Base-by-base conservation (phyloP, 1,284 basidiomycete genomes). In the Puccinia polysora region DNA sequence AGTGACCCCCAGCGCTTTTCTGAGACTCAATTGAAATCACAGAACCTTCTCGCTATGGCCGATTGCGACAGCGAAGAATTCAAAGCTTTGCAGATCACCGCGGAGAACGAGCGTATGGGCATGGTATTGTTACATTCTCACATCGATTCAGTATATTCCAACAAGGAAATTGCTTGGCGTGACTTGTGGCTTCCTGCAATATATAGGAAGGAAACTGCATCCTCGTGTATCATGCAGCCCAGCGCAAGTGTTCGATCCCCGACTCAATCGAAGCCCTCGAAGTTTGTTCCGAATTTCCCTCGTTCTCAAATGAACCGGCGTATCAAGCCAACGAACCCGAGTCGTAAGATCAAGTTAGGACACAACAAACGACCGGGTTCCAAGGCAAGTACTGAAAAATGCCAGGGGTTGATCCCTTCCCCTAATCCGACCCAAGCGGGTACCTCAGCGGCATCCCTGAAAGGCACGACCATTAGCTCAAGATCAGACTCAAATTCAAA, bases 121-220 rank as follows among this genome's bases (percentile, higher is more conserved):
- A 64, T 47, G 62, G 5, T 64, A n/a, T 30, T 50, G 0, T 30
- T 64, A 15, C 62, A 64, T 20, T 32, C 62, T 12, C 62, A 64
- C 14, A 25, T 50, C 8, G 30, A 64, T 64, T 40, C 62, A 7
- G 23, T 64, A 25, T 64, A 49, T 28, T 32, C 62, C 0, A 64
- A 49, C 10, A 64, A 64, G 32, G 62, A 64, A 30, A 64, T 49
- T 1, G 34, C 32, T 23, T 64, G 62, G 62, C 15, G n/a, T 15
- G 30, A 64, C 47, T 50, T 64, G 47, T 64, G 62, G 62, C 38
- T 60, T 36, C 58, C 58, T 28, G 14, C 38, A n/a, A 60, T 60
- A 14, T 45, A 15, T 45, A 43, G 58, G 15, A 43, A 60, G 20
- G n/a, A 36, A 28, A 18, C 52, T 53, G 12, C 23, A 8, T 15